A percentile compares a stretch with the other conserved stretches of the same genome.
These are phyloP conservation scores for Mycosphaerelloides madeirae DNA, from an alignment of 2,329 filamentous ascomycete genomes.

Conservation along the genomic window DNA sequence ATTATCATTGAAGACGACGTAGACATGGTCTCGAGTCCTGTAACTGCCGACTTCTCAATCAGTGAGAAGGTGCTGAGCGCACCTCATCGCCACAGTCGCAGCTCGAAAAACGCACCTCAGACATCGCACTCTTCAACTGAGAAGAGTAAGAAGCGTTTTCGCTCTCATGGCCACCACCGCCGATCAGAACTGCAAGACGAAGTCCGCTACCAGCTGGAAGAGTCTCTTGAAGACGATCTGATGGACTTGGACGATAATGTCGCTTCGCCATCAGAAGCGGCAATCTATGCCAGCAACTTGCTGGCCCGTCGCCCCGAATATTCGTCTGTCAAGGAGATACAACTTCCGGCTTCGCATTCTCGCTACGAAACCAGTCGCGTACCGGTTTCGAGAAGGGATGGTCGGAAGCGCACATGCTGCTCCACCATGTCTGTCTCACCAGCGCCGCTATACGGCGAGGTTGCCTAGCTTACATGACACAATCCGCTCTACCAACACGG, in stretches of 20 bases:
- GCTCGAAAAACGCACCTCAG: constrained; percentile 22
- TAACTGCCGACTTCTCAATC: constrained; percentile 28
- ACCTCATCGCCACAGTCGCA: constrained; percentile 30
- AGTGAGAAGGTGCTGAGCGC: constrained; percentile 29
- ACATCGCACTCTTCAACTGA: constrained; percentile 12
- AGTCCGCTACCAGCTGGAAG: constrained; percentile 31
- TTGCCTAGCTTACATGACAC: constrained; percentile 8
- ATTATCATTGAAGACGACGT: constrained; percentile 30
- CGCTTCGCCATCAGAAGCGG: constrained; percentile 25
- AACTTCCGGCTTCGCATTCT: constrained; percentile 21
- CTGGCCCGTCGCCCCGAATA: constrained; percentile 15
- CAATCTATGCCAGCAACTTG: constrained; percentile 23
- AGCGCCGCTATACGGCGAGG: constrained; percentile 21
- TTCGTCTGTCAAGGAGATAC: constrained; percentile 21
- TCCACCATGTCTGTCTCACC: constrained; percentile 25
- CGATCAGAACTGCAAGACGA: constrained; percentile 34
- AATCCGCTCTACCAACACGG: neutral
- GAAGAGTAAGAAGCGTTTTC: constrained; percentile 29
- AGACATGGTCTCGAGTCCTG: constrained; percentile 28
- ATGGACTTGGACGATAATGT: constrained; percentile 23
- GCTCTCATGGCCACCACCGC: constrained; percentile 25
- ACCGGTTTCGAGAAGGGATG: constrained; percentile 29
- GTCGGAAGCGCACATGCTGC: constrained; percentile 33
- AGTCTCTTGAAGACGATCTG: constrained; percentile 23
- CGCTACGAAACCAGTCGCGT: constrained; percentile 20